phyloP scores from a whole-genome alignment of 73 alveolate genomes.

The Symbiodinium natans region DNA sequence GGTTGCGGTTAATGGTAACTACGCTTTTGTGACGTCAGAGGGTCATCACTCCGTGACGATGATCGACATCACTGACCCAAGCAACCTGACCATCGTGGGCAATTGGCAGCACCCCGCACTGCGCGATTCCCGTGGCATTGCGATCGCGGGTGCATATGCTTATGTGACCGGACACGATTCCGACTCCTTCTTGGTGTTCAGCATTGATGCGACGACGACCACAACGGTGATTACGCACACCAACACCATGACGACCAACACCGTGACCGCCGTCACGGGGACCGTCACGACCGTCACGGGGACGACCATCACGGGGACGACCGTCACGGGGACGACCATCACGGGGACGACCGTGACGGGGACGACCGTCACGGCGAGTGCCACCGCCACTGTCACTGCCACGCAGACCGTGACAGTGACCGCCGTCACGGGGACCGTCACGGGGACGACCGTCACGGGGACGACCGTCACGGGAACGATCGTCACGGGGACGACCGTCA shows the following conservation, averaged over 20 bases:
- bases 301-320: too few species aligned
- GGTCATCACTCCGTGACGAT: background rate
- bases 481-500: background rate
- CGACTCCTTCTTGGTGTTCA: background rate
- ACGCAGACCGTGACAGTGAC: background rate
- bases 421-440: too few species aligned
- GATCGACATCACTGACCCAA: slow-evolving; percentile 5
- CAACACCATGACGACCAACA: background rate
- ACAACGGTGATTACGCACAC: background rate
- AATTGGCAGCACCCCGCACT: background rate
- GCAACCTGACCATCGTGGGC: slow-evolving; percentile 17
- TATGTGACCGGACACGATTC: background rate
- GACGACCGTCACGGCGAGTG: background rate
- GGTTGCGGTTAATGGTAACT: background rate
- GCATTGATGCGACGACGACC: background rate
- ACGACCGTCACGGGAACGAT: background rate
- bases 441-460: background rate
- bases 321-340: background rate
- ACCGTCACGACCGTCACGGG: too few species aligned
- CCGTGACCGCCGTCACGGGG: background rate
- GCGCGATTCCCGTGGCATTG: background rate
- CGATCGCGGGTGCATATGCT: background rate
- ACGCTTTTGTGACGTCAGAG: background rate
- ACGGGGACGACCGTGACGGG: too few species aligned
- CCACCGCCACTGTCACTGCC: background rate